Conservation (phyloP, 352 stramenopile species). For the Pythium phragmiticola region DNA sequence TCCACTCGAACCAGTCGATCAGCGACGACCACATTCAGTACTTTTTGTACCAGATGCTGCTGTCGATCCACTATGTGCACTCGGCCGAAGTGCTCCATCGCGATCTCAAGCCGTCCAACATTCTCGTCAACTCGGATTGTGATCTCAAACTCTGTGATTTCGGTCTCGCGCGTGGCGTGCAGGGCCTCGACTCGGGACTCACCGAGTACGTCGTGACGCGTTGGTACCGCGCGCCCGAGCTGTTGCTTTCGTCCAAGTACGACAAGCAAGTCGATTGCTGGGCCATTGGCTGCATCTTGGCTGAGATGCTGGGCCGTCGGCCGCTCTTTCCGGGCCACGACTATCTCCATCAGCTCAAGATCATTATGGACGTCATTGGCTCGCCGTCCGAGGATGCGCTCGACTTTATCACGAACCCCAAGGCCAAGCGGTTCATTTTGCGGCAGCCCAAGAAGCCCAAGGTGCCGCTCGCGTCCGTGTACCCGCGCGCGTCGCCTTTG, state of each 20-base stretch:
- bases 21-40: slow-evolving; percentile 94
- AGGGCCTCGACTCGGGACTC: slow-evolving; percentile 46
- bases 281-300: slow-evolving; percentile 94
- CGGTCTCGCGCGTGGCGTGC: slow-evolving; percentile 81
- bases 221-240: slow-evolving; percentile 94
- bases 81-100: slow-evolving; percentile 93
- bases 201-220: slow-evolving; percentile 94
- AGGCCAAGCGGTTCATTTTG: slow-evolving; percentile 88
- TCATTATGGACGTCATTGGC: slow-evolving; percentile 92
- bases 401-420: slow-evolving; percentile 90
- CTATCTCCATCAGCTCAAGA: slow-evolving; percentile 99
- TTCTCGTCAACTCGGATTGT: slow-evolving; percentile 95
- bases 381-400: slow-evolving; percentile 86
- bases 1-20: slow-evolving; percentile 94
- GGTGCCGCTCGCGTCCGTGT: slow-evolving; percentile 81
- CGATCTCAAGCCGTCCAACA: slow-evolving; percentile 97
- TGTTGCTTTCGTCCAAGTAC: slow-evolving; percentile 98
- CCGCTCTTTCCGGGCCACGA: slow-evolving; percentile 95
- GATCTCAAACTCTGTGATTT: slow-evolving; percentile 93
- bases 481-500: slow-evolving; percentile 74
- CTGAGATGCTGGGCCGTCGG: slow-evolving; percentile 88
- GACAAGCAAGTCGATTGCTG: slow-evolving; percentile 97
- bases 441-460: slow-evolving; percentile 86
- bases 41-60: slow-evolving; percentile 96
- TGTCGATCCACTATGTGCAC: slow-evolving; percentile 94